These are phyloP conservation scores for Ogataea polymorpha DNA, from an alignment of 805 yeast species.

Conservation along the genomic window DNA sequence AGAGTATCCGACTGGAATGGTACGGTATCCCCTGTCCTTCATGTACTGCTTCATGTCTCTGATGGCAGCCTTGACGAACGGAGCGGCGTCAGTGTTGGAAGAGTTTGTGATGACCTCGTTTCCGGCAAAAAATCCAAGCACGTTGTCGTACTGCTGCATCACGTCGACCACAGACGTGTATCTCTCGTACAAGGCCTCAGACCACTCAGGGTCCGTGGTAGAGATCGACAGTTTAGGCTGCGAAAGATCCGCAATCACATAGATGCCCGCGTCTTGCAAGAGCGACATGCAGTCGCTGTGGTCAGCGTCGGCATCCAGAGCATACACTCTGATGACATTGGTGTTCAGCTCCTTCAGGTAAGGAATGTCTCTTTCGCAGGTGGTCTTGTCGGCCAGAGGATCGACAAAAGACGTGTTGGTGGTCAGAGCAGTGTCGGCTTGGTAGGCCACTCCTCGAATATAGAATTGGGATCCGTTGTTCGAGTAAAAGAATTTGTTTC, in stretches of 20 bases:
- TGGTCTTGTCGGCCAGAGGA: slow-evolving; percentile 61
- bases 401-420: slow-evolving; percentile 53
- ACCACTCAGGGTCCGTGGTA: slow-evolving; percentile 64
- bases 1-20: slow-evolving; percentile 78
- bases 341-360: slow-evolving; percentile 60
- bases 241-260: slow-evolving; percentile 75
- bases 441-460: slow-evolving; percentile 79
- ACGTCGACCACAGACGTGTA: slow-evolving; percentile 67
- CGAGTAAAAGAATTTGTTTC: slow-evolving; percentile 73
- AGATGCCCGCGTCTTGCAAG: slow-evolving; percentile 72
- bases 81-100: slow-evolving; percentile 69
- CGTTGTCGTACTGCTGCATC: slow-evolving; percentile 66
- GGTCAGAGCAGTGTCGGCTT: slow-evolving; percentile 56
- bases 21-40: slow-evolving; percentile 54
- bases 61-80: slow-evolving; percentile 79
- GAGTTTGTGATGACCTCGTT: slow-evolving; percentile 74
- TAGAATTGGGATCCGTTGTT: slow-evolving; percentile 78
- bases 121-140: slow-evolving; percentile 83
- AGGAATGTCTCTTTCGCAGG: slow-evolving; percentile 74
- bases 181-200: slow-evolving; percentile 57
- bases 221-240: slow-evolving; percentile 63
- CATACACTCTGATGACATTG: slow-evolving; percentile 74
- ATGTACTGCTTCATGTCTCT: slow-evolving; percentile 76
- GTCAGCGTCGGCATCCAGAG: slow-evolving; percentile 59
- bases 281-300: slow-evolving; percentile 67